Evolutionary conservation across 2,329 filamentous ascomycete genomes (phyloP).

Genomic region (Trichoderma pleuroti): DNA sequence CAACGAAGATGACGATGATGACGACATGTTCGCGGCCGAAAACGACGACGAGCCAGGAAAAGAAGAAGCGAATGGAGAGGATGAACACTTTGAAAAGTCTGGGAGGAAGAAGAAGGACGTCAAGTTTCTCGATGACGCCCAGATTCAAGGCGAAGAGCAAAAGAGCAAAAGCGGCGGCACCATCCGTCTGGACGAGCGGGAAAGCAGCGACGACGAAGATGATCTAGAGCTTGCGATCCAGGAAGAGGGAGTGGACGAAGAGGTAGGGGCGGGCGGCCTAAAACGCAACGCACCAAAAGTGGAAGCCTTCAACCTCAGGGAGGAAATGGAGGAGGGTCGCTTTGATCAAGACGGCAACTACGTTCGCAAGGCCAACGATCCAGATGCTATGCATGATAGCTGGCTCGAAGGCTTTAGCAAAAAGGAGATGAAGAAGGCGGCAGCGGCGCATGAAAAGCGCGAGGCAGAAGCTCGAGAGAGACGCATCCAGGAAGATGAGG

Average conservation of each 20-base stretch:
- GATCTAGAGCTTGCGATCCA: conserved; percentile 67
- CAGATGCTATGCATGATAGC: conserved; percentile 83
- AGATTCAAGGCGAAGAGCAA: conserved; percentile 77
- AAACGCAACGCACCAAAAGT: conserved; percentile 92
- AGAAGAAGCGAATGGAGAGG: conserved; percentile 26
- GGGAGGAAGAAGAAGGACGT: conserved; percentile 63
- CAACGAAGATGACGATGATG: conserved; percentile 44
- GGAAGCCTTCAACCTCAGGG: conserved; percentile 91
- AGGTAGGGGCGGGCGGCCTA: conserved; percentile 83
- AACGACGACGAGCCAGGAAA: conserved; percentile 44
- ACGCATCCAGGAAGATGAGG: conserved; percentile 68
- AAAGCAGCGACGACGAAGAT: conserved; percentile 60
- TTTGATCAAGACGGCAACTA: conserved; percentile 93
- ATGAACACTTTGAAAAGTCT: conserved; percentile 31
- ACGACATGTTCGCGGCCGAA: conserved; percentile 84
- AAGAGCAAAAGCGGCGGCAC: conserved; percentile 71
- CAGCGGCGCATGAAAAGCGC: conserved; percentile 79
- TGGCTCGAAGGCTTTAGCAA: conserved; percentile 93
- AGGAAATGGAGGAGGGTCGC: conserved; percentile 85
- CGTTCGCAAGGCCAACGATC: conserved; percentile 82
- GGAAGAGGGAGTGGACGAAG: conserved; percentile 77
- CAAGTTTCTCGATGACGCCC: conserved; percentile 52
- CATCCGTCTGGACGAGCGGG: conserved; percentile 58
- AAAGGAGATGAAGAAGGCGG: conserved; percentile 86
- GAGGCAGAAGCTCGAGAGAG: conserved; percentile 71